A percentile compares a stretch with the other conserved stretches of the same genome.
Evolutionary conservation across 768 basidiomycete species (phyloP).

Genomic region (Trametes cubensis): DNA sequence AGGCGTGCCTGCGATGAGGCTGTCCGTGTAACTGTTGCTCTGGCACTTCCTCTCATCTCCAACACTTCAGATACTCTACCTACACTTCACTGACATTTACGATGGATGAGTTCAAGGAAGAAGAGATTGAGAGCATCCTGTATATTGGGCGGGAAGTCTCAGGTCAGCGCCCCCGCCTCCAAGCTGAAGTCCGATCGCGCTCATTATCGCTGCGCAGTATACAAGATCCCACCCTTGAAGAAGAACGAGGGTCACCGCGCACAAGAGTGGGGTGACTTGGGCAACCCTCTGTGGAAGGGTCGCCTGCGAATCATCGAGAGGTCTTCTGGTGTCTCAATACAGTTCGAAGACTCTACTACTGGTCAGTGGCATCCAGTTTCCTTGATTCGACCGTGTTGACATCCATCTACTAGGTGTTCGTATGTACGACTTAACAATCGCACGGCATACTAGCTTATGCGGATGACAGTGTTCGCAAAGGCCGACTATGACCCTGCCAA

Average conservation of each 20-base stretch:
- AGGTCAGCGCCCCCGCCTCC: slow-evolving; percentile 50
- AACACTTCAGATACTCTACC: not conserved
- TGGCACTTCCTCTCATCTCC: not conserved
- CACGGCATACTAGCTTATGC: not conserved
- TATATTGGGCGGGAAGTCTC: slow-evolving; percentile 91
- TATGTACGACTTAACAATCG: slow-evolving; percentile 2
- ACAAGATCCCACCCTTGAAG: slow-evolving; percentile 87
- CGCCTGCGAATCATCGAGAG: slow-evolving; percentile 84
- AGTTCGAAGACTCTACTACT: slow-evolving; percentile 79
- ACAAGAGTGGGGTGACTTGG: slow-evolving; percentile 89
- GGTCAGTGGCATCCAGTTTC: slow-evolving; percentile 51
- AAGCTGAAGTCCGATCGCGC: slow-evolving; percentile 5
- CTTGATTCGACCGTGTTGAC: slow-evolving; percentile 22
- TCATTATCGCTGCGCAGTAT: slow-evolving; percentile 55
- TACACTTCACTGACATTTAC: not conserved
- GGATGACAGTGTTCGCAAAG: slow-evolving; percentile 75
- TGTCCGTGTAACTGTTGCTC: not conserved
- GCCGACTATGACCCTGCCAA: slow-evolving; percentile 78
- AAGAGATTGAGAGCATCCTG: slow-evolving; percentile 86
- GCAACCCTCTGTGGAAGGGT: slow-evolving; percentile 87
- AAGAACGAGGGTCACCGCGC: slow-evolving; percentile 90
- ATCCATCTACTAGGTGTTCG: slow-evolving; percentile 22
- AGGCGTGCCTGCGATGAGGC: slow-evolving; percentile 4
- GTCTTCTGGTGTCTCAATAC: slow-evolving; percentile 63
- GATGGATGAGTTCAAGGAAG: slow-evolving; percentile 54